A percentile compares a stretch with the other conserved stretches of the same genome.
These are phyloP conservation scores for Scheffersomyces lignicola DNA, from an alignment of 1,139 yeast genomes.

Conservation along the genomic window DNA sequence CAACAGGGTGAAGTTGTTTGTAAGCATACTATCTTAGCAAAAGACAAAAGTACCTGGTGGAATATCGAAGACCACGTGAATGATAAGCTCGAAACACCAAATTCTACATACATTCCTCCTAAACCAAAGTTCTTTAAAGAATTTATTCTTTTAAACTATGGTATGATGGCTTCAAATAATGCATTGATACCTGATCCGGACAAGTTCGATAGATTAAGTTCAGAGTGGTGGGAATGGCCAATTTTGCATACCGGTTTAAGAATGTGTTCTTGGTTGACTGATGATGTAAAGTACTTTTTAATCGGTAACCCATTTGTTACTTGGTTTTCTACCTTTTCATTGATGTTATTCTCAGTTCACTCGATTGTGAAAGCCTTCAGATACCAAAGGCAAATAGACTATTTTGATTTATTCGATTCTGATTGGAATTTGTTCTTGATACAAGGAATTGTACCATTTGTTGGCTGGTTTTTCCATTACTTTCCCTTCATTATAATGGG, in stretches of 20 bases:
- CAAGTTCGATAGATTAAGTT: slow-evolving; percentile 62
- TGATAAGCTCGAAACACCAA: slow-evolving; percentile 37
- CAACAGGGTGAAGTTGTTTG: slow-evolving; percentile 81
- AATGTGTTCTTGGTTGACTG: slow-evolving; percentile 65
- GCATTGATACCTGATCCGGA: slow-evolving; percentile 75
- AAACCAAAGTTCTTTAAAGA: slow-evolving; percentile 70
- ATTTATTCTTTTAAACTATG: slow-evolving; percentile 65
- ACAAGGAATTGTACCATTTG: slow-evolving; percentile 56
- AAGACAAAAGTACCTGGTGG: slow-evolving; percentile 80
- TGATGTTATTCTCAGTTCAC: slow-evolving; percentile 22
- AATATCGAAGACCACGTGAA: slow-evolving; percentile 70
- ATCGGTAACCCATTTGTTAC: slow-evolving; percentile 69
- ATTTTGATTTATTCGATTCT: slow-evolving; percentile 15
- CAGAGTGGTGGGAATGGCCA: slow-evolving; percentile 87
- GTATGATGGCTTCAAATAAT: slow-evolving; percentile 78
- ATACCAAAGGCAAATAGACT: slow-evolving; percentile 36
- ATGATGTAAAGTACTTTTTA: slow-evolving; percentile 54
- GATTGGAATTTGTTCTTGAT: slow-evolving; percentile 26
- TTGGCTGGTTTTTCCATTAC: slow-evolving; percentile 94
- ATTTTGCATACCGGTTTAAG: slow-evolving; percentile 60
- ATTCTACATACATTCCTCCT: slow-evolving; percentile 54
- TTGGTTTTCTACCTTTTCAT: slow-evolving; percentile 50
- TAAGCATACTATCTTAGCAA: slow-evolving; percentile 46
- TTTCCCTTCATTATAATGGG: slow-evolving; percentile 92
- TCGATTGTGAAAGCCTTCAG: slow-evolving; percentile 19